Conservation (phyloP, 441 rosid genomes). For the Capsella rubella region DNA sequence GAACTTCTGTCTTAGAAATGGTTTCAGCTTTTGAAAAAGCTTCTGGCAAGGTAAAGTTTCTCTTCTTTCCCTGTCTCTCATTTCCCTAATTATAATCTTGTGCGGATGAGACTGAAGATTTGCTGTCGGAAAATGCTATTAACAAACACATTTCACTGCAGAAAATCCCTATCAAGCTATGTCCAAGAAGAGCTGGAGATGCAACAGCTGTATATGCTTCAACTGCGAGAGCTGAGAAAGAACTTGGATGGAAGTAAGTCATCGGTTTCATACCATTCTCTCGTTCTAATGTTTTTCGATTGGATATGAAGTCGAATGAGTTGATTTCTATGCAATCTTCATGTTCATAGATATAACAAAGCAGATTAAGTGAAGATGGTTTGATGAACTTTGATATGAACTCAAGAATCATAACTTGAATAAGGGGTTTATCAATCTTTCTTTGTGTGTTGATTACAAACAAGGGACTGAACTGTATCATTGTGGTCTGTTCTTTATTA, state of each 20-base stretch:
- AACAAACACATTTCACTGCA: slow-evolving; percentile 40
- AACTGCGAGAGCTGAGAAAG: slow-evolving; percentile 74
- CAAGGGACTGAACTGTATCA: neutral
- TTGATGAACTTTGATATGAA: slow-evolving; percentile 7
- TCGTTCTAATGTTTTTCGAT: neutral
- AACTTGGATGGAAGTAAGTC: slow-evolving; percentile 83
- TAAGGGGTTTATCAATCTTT: too few species aligned
- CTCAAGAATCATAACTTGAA: slow-evolving; percentile 11
- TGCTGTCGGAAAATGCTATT: neutral
- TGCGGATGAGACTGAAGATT: slow-evolving; percentile 3
- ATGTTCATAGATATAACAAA: neutral
- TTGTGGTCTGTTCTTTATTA: slow-evolving; percentile 18
- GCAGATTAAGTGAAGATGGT: neutral
- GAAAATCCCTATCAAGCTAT: slow-evolving; percentile 84
- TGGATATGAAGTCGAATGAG: neutral
- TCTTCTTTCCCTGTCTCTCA: neutral
- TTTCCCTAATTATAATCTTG: neutral
- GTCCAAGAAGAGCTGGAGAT: slow-evolving; percentile 93
- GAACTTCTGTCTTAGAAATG: slow-evolving; percentile 78
- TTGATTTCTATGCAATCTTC: neutral
- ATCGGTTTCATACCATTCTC: neutral
- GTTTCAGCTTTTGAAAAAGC: slow-evolving; percentile 83
- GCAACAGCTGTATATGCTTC: slow-evolving; percentile 91
- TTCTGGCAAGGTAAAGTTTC: slow-evolving; percentile 70
- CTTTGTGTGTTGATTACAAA: neutral